Conservation (phyloP, 116 monocot species). For the Zostera marina region DNA sequence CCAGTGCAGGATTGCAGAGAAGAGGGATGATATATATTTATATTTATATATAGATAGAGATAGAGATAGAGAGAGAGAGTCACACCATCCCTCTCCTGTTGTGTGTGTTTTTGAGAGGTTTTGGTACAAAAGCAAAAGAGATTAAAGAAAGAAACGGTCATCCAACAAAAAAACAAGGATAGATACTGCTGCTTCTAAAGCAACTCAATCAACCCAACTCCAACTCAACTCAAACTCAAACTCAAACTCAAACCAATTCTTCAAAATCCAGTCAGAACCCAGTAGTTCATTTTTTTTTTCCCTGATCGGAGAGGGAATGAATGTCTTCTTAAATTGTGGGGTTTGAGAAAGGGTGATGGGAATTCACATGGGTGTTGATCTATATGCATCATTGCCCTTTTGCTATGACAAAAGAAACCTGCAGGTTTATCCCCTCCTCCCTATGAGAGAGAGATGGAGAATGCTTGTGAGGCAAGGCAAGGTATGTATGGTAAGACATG, state of each 20-base stretch:
- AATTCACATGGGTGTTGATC: constrained; percentile 1
- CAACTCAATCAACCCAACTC: too few species aligned
- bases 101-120: constrained; percentile 21
- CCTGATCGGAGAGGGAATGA: too few species aligned
- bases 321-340: too few species aligned
- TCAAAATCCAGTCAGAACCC: too few species aligned
- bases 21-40: too few species aligned
- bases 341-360: constrained; percentile 3
- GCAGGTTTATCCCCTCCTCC: neutral
- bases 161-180: too few species aligned
- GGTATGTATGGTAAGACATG: too few species aligned
- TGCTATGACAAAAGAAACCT: neutral
- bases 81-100: neutral
- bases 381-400: neutral
- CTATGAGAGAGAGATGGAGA: neutral
- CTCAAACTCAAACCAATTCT: too few species aligned
- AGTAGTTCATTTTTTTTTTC: too few species aligned
- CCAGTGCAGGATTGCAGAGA: constrained; percentile 14
- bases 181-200: too few species aligned
- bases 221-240: too few species aligned
- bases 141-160: constrained; percentile 17
- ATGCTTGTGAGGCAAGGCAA: neutral
- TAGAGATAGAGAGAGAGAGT: constrained; percentile 14
- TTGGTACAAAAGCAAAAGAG: constrained; percentile 40
- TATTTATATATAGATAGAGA: too few species aligned